These are phyloP conservation scores for Malus hybrid DNA, from an alignment of 331 rosid species.

Conservation along the genomic window DNA sequence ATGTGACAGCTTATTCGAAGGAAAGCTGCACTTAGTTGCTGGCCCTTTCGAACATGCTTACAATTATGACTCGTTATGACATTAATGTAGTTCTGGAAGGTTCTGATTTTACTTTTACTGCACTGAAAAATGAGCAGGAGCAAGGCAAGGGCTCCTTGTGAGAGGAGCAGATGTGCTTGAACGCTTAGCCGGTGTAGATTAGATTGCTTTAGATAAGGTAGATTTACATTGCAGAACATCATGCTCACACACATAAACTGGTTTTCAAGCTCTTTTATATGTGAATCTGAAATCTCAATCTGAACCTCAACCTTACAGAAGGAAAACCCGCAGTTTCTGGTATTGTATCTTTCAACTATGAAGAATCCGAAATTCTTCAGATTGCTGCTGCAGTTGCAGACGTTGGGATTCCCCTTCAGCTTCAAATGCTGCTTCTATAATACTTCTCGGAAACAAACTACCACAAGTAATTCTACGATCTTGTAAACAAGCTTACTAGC, in stretches of 20 bases:
- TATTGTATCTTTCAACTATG: conserved; percentile 50
- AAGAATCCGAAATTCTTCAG: too few species aligned
- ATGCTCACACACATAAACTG: not conserved
- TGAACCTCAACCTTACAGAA: conserved; percentile 45
- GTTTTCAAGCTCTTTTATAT: not conserved
- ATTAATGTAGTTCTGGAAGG: not conserved
- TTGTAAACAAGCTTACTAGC: not conserved
- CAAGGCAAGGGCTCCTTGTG: conserved; percentile 89
- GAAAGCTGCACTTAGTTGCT: not conserved
- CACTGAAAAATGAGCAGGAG: conserved; percentile 57
- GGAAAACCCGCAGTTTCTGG: conserved; percentile 88
- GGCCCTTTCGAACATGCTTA: not conserved
- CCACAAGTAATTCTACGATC: conserved; percentile 56
- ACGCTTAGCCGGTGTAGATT: conserved; percentile 71
- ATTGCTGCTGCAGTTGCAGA: conserved; percentile 94
- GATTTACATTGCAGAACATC: not conserved
- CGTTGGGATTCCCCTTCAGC: conserved; percentile 88
- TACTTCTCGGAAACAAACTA: conserved; percentile 84
- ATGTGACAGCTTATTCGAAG: not conserved
- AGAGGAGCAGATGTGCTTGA: conserved; percentile 96
- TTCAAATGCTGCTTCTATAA: conserved; percentile 83
- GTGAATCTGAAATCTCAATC: conserved; percentile 16
- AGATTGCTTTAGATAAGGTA: conserved; percentile 88
- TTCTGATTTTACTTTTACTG: not conserved
- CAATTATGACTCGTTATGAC: not conserved